These are phyloP conservation scores for Parasitella parasitica DNA, from an alignment of 371 early-diverging fungal species.

Conservation along the genomic window DNA sequence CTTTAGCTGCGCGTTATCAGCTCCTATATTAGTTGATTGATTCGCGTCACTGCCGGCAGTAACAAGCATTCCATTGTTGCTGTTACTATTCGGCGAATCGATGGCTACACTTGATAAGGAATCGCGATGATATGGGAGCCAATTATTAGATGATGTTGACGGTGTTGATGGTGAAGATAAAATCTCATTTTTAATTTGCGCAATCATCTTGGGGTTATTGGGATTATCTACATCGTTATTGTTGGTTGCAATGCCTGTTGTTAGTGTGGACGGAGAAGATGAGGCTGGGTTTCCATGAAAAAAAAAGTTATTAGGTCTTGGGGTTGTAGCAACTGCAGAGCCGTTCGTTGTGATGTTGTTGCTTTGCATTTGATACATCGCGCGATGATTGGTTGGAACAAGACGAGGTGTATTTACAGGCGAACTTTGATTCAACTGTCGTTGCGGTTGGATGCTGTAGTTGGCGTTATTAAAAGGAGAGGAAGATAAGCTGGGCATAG, in stretches of 20 bases:
- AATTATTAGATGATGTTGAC: not conserved
- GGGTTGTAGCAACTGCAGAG: not conserved
- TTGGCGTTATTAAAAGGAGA: not conserved
- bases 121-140: slow-evolving; percentile 5
- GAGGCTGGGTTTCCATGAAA: not conserved
- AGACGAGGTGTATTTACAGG: not conserved
- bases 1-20: not conserved
- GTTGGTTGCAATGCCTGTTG: not conserved
- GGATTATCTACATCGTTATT: not conserved
- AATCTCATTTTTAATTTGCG: not conserved
- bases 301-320: not conserved
- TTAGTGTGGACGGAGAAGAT: not conserved
- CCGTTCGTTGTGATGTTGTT: not conserved
- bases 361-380: not conserved
- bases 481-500: not conserved
- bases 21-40: not conserved
- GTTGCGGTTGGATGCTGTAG: not conserved
- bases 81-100: not conserved
- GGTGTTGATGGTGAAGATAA: not conserved
- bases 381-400: not conserved
- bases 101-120: slow-evolving; percentile 1
- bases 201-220: not conserved
- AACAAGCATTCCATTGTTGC: not conserved
- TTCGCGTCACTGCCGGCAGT: slow-evolving; percentile 13
- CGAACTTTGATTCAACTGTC: not conserved